Evolutionary conservation across 2,329 filamentous ascomycete genomes (phyloP).

Genomic region (Byssochlamys sp.): DNA sequence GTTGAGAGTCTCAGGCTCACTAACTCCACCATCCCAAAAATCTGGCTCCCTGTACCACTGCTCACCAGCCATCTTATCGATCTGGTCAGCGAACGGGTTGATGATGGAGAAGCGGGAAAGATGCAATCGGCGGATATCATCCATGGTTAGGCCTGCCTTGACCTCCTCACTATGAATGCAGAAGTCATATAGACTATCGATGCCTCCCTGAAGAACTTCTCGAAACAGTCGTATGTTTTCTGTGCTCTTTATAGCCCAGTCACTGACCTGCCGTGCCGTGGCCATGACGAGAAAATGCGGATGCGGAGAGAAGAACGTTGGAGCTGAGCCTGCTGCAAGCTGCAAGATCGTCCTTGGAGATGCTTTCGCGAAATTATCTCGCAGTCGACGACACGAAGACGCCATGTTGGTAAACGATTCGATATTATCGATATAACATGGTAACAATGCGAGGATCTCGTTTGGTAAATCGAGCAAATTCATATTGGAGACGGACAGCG

Average conservation of each 20-base stretch:
- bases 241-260: slow-evolving; percentile 23
- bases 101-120: slow-evolving; percentile 19
- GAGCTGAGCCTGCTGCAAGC: slow-evolving; percentile 22
- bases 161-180: slow-evolving; percentile 11
- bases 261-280: slow-evolving; percentile 20
- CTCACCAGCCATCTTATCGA: slow-evolving; percentile 23
- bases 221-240: slow-evolving; percentile 9
- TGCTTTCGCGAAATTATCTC: slow-evolving; percentile 8
- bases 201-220: slow-evolving; percentile 15
- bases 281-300: slow-evolving; percentile 28
- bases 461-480: background rate
- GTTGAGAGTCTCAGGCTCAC: slow-evolving; percentile 18
- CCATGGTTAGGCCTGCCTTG: slow-evolving; percentile 20
- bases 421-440: slow-evolving; percentile 14
- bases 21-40: slow-evolving; percentile 25
- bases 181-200: slow-evolving; percentile 22
- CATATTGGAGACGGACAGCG: background rate
- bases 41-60: slow-evolving; percentile 17
- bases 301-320: slow-evolving; percentile 28
- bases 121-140: slow-evolving; percentile 21
- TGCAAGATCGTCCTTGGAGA: slow-evolving; percentile 19
- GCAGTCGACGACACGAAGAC: slow-evolving; percentile 20
- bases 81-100: slow-evolving; percentile 23
- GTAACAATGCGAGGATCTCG: background rate
- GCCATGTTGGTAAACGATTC: slow-evolving; percentile 22